Conservation (phyloP, 2,329 filamentous ascomycete species). For the Acrocalymma vagum region DNA sequence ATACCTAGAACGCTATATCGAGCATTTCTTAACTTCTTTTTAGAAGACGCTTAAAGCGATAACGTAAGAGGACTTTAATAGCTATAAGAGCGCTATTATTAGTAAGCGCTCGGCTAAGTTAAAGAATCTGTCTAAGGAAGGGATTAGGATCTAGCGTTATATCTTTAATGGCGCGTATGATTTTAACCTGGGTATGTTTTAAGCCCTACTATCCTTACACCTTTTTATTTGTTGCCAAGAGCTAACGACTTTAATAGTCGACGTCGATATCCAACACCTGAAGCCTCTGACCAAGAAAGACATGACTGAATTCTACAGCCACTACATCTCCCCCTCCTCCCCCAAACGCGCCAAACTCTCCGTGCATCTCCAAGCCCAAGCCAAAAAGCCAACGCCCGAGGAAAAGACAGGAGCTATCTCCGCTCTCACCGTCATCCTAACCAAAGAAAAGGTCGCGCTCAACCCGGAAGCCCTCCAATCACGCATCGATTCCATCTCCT, state of each 20-base stretch:
- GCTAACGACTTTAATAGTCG: constrained; percentile 59
- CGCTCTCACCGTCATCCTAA: constrained; percentile 54
- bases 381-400: constrained; percentile 43
- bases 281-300: constrained; percentile 79
- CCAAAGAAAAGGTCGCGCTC: constrained; percentile 55
- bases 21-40: constrained; percentile 79
- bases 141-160: constrained; percentile 81
- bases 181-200: constrained; percentile 79
- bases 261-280: constrained; percentile 79
- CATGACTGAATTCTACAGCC: constrained; percentile 79
- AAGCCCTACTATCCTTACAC: background rate
- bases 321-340: constrained; percentile 79
- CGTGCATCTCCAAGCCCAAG: constrained; percentile 76
- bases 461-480: constrained; percentile 53
- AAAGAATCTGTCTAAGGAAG: constrained; percentile 91
- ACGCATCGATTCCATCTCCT: constrained; percentile 55
- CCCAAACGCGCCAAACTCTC: constrained; percentile 80
- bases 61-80: constrained; percentile 85
- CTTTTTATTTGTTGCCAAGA: background rate
- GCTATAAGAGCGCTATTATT: constrained; percentile 88
- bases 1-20: constrained; percentile 88
- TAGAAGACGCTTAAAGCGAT: constrained; percentile 74
- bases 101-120: constrained; percentile 88
- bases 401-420: constrained; percentile 51
- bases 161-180: constrained; percentile 88